A percentile compares a stretch with the other conserved stretches of the same genome.
phyloP scores from a whole-genome alignment of 352 stramenopile species.

The Pythium coloratum region DNA sequence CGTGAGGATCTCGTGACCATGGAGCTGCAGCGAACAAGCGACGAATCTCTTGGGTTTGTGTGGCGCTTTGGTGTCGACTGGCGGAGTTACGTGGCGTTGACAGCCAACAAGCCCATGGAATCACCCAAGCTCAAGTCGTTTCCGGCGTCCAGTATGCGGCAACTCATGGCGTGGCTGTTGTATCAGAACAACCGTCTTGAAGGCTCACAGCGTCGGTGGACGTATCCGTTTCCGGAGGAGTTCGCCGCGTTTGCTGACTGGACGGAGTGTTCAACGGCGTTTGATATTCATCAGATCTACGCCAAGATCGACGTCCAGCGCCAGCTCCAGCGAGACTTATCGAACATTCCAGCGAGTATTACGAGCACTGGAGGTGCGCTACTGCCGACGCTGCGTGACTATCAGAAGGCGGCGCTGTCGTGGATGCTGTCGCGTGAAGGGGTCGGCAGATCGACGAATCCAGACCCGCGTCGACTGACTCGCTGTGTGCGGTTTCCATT shows the following conservation, averaged over 20 bases:
- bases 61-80: slow-evolving; percentile 43
- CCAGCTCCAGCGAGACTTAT: slow-evolving; percentile 38
- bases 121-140: slow-evolving; percentile 12
- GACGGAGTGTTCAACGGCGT: slow-evolving; percentile 5
- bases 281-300: slow-evolving; percentile 66
- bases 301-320: slow-evolving; percentile 39
- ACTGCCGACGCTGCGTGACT: slow-evolving; percentile 91
- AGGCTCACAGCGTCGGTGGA: slow-evolving; percentile 24
- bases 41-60: slow-evolving; percentile 16
- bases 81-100: slow-evolving; percentile 31
- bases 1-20: slow-evolving; percentile 34
- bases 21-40: slow-evolving; percentile 29
- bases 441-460: slow-evolving; percentile 11
- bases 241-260: neutral
- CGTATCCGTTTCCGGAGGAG: slow-evolving; percentile 24
- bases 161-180: slow-evolving; percentile 65
- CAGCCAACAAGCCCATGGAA: slow-evolving; percentile 3
- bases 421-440: slow-evolving; percentile 93
- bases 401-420: slow-evolving; percentile 95
- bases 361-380: slow-evolving; percentile 31
- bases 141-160: slow-evolving; percentile 32
- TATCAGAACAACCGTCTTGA: slow-evolving; percentile 20
- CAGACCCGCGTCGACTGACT: neutral
- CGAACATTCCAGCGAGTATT: slow-evolving; percentile 27
- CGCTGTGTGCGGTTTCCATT: slow-evolving; percentile 12